Evolutionary conservation across 2,329 filamentous ascomycete species (phyloP).

Genomic region (Curvularia verruculosa): DNA sequence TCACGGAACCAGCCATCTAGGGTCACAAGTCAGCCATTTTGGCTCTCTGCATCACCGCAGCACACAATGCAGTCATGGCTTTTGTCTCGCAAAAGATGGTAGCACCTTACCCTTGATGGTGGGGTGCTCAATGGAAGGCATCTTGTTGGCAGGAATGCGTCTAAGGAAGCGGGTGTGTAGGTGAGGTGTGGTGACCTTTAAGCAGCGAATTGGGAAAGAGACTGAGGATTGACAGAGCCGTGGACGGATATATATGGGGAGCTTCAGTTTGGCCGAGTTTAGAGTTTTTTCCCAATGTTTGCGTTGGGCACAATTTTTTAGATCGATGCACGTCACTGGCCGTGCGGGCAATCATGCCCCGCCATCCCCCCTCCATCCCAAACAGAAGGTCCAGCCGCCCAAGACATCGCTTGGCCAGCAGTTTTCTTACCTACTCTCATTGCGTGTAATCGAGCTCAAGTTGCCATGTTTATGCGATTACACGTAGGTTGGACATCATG

Average conservation of each 20-base stretch:
- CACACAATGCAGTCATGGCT: not conserved
- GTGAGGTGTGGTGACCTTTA: not conserved
- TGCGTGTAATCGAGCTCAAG: not conserved
- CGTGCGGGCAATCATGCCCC: constrained; percentile 20
- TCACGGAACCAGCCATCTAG: constrained; percentile 99
- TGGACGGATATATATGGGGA: constrained; percentile 29
- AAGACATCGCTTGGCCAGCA: constrained; percentile 1
- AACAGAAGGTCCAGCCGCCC: constrained; percentile 20
- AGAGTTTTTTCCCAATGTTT: constrained; percentile 21
- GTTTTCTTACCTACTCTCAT: not conserved
- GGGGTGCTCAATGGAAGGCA: constrained; percentile 73
- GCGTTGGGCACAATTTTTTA: constrained; percentile 20
- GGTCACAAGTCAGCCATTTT: constrained; percentile 9
- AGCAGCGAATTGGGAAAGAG: constrained; percentile 13
- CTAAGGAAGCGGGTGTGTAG: constrained; percentile 3
- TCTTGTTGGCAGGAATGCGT: constrained; percentile 52
- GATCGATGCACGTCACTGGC: constrained; percentile 31
- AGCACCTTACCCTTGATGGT: constrained; percentile 71
- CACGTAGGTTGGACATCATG: not conserved
- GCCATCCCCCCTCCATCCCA: constrained; percentile 16
- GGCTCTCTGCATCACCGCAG: too few species aligned
- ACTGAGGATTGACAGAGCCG: constrained; percentile 19
- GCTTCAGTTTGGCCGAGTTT: constrained; percentile 30
- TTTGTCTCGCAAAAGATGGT: not conserved
- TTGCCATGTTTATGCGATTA: not conserved